Evolutionary conservation across 352 stramenopile species (phyloP).

Genomic region (Phytophthora europaea): DNA sequence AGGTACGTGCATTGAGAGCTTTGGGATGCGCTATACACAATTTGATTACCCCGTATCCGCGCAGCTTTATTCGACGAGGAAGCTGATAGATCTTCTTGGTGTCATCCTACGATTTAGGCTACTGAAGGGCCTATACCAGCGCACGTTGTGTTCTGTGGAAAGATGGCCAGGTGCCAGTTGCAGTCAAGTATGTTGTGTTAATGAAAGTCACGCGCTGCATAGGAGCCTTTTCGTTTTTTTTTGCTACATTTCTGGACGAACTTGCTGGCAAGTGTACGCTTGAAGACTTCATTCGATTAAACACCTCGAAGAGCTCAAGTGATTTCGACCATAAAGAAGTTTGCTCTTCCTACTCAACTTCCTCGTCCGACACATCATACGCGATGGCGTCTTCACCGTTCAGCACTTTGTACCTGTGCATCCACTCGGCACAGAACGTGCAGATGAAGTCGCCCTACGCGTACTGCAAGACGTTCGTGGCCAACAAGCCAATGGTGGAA

Average conservation of each 20-base stretch:
- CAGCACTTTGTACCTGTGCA: constrained; percentile 53
- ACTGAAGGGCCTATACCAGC: neutral
- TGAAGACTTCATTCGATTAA: constrained; percentile 4
- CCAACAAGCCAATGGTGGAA: constrained; percentile 51
- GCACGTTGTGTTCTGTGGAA: neutral
- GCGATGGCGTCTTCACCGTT: neutral
- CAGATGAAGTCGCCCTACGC: constrained; percentile 41
- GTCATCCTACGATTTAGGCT: neutral
- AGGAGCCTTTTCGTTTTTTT: neutral
- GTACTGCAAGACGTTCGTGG: constrained; percentile 69
- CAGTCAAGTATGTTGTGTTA: constrained; percentile 2
- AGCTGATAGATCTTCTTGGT: neutral
- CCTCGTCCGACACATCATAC: no score
- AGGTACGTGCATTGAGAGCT: no score
- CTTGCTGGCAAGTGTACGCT: neutral
- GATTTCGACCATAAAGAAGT: neutral
- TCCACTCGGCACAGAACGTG: constrained; percentile 63
- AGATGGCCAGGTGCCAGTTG: neutral
- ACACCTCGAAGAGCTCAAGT: constrained; percentile 3
- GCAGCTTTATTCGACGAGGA: no score
- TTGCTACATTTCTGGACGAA: neutral
- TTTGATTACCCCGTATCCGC: no score
- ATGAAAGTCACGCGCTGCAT: constrained; percentile 1
- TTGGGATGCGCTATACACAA: no score
- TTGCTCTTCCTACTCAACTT: neutral